Evolutionary conservation across 306 rosid genomes (phyloP).

Genomic region (Gastrolobium bilobum): DNA sequence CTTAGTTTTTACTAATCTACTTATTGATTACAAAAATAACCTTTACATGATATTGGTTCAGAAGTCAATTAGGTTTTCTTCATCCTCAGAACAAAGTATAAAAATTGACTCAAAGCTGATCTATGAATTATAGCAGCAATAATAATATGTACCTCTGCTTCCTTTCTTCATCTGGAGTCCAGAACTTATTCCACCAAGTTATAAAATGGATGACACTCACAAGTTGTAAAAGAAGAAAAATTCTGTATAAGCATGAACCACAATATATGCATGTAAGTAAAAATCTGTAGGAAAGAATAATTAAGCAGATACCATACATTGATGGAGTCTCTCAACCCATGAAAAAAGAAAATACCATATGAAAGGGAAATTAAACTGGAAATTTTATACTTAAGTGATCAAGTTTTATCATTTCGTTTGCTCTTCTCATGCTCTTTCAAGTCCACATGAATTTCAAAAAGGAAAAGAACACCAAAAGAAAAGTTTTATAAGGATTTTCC

Average conservation of each 20-base stretch:
- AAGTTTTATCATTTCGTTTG: no score
- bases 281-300: conserved; percentile 5
- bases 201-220: conserved; percentile 86
- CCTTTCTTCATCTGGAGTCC: conserved; percentile 76
- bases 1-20: background rate
- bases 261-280: conserved; percentile 5
- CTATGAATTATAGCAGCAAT: conserved; percentile 9
- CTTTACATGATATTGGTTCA: background rate
- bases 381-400: no score
- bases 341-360: background rate
- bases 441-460: no score
- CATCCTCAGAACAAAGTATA: background rate
- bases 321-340: conserved; percentile 4
- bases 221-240: conserved; percentile 69
- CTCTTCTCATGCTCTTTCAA: no score
- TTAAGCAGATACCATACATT: background rate
- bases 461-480: no score
- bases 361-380: no score
- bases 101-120: background rate
- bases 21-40: background rate
- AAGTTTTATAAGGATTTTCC: no score
- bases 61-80: background rate
- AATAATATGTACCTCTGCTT: conserved; percentile 66
- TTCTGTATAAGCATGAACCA: conserved; percentile 37
- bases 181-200: conserved; percentile 87